phyloP scores from a whole-genome alignment of 164 flowering plant genomes.

The Piper longum region DNA sequence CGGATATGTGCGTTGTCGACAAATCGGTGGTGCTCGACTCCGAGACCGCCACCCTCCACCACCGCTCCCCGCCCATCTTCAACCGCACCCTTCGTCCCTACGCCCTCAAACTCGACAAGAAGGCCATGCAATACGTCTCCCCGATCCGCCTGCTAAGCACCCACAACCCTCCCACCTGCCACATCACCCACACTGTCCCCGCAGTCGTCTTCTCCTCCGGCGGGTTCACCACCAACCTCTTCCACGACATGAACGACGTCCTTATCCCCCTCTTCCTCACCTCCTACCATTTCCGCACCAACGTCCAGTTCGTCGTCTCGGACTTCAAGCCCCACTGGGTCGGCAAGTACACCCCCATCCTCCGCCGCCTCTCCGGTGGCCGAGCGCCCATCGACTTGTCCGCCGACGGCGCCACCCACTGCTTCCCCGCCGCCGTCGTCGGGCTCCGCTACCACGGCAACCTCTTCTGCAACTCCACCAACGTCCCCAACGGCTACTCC shows the following conservation, averaged over 20 bases:
- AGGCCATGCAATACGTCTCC: constrained; percentile 19
- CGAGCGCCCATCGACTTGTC: constrained; percentile 9
- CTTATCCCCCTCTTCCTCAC: constrained; percentile 19
- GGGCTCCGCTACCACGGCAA: constrained; percentile 16
- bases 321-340: constrained; percentile 8
- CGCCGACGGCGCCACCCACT: constrained; percentile 12
- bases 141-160: constrained; percentile 5
- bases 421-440: constrained; percentile 16
- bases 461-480: constrained; percentile 4
- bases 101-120: constrained; percentile 30
- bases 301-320: constrained; percentile 13
- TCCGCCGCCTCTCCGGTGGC: constrained; percentile 9
- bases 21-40: not conserved
- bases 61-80: not conserved
- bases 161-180: not conserved
- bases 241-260: constrained; percentile 18
- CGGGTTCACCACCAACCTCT: constrained; percentile 17
- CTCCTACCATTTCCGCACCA: constrained; percentile 6
- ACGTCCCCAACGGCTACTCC: constrained; percentile 6
- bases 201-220: constrained; percentile 17
- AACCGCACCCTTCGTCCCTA: constrained; percentile 29
- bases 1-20: constrained; percentile 4
- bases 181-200: constrained; percentile 6
- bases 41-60: not conserved
- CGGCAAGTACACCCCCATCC: constrained; percentile 9